Evolutionary conservation across 2,329 filamentous ascomycete genomes (phyloP).

Genomic region (Drechmeria coniospora): DNA sequence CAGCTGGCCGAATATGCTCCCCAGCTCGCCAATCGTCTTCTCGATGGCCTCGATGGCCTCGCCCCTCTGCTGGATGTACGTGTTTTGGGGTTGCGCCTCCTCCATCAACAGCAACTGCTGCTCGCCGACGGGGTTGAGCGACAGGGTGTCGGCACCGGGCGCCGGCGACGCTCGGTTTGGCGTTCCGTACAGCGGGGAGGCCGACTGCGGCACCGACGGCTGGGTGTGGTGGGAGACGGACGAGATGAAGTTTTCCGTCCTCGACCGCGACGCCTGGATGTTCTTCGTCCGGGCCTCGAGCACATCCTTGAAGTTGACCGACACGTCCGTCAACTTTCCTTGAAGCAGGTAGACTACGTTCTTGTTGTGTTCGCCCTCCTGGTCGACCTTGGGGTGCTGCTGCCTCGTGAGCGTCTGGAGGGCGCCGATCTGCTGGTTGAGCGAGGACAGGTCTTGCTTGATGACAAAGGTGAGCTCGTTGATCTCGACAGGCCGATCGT

Average conservation of each 20-base stretch:
- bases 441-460: conserved; percentile 79
- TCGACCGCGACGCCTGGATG: conserved; percentile 80
- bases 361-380: conserved; percentile 95
- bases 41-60: conserved; percentile 97
- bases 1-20: conserved; percentile 80
- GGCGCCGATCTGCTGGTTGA: conserved; percentile 73
- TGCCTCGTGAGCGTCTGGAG: conserved; percentile 66
- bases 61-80: conserved; percentile 83
- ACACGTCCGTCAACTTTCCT: conserved; percentile 82
- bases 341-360: conserved; percentile 89
- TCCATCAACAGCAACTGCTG: conserved; percentile 85
- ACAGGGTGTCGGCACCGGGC: conserved; percentile 60
- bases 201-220: conserved; percentile 53
- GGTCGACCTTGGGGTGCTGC: conserved; percentile 56
- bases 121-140: conserved; percentile 63
- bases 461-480: conserved; percentile 95
- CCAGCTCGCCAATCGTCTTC: conserved; percentile 82
- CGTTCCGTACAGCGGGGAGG: conserved; percentile 75
- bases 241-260: conserved; percentile 94
- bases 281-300: conserved; percentile 94
- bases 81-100: conserved; percentile 75
- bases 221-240: conserved; percentile 68
- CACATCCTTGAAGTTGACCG: conserved; percentile 93
- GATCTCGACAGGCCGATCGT: conserved; percentile 92
- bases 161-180: conserved; percentile 52